Percentiles rank a stretch among this genome's conserved stretches.
Evolutionary conservation across 139 green algal species (phyloP).

Genomic region (Eudorina sp.): DNA sequence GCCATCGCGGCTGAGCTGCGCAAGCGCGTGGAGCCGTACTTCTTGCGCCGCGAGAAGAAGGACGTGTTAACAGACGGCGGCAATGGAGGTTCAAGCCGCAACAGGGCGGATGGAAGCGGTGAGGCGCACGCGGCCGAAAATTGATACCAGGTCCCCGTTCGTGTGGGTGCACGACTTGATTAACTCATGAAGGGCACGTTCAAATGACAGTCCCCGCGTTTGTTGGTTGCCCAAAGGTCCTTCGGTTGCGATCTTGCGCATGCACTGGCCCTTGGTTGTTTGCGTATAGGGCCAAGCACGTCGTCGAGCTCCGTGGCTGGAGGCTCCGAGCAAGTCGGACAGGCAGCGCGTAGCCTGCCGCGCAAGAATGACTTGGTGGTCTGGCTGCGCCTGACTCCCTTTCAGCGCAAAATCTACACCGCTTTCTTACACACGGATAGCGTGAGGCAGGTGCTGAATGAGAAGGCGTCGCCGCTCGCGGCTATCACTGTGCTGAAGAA

Average conservation of each 20-base stretch:
- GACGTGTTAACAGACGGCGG: constrained; percentile 70
- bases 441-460: constrained; percentile 85
- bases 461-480: constrained; percentile 83
- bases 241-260: too few relatives aligned
- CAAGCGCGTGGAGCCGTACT: constrained; percentile 84
- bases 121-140: too few relatives aligned
- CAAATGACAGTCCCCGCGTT: too few relatives aligned
- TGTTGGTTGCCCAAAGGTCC: too few relatives aligned
- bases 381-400: constrained; percentile 86
- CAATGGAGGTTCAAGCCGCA: not conserved
- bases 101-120: too few relatives aligned
- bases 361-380: constrained; percentile 96
- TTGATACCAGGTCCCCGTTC: too few relatives aligned
- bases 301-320: not conserved
- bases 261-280: too few relatives aligned
- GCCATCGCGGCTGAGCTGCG: constrained; percentile 57
- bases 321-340: constrained; percentile 35
- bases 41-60: constrained; percentile 93
- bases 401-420: constrained; percentile 68
- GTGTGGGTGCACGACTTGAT: too few relatives aligned
- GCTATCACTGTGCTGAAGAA: constrained; percentile 85
- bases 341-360: constrained; percentile 50
- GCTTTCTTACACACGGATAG: constrained; percentile 81
- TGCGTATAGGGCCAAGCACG: not conserved
- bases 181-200: too few relatives aligned